A percentile compares a stretch with the other conserved stretches of the same genome.
phyloP scores from a whole-genome alignment of 148 eudicot species.

The Fallopia convolvulus region DNA sequence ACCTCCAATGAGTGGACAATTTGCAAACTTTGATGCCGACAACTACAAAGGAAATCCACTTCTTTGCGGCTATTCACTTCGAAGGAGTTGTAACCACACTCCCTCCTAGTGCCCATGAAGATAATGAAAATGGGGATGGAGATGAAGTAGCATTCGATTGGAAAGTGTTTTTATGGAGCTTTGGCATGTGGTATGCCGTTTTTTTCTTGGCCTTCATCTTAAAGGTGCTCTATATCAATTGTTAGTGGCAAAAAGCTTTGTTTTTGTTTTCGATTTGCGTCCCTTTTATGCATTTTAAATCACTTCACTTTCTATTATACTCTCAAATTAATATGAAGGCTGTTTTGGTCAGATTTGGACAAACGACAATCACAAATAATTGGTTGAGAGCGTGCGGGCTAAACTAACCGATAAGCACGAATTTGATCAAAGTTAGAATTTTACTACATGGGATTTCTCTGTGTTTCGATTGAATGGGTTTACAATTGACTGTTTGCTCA shows the following conservation, averaged over 20 bases:
- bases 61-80: conserved; percentile 5
- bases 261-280: not conserved
- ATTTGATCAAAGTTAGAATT: no score
- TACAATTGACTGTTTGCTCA: no score
- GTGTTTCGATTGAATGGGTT: no score
- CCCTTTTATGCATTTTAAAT: not conserved
- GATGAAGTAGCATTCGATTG: not conserved
- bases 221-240: not conserved
- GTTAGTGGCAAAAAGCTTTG: not conserved
- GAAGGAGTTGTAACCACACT: not conserved
- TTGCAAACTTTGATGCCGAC: not conserved
- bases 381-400: no score
- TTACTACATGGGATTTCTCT: no score
- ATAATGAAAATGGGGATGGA: not conserved
- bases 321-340: no score
- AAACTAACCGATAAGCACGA: no score
- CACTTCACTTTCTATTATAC: no score
- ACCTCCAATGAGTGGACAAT: conserved; percentile 3
- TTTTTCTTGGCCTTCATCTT: not conserved
- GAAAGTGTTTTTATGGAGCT: not conserved
- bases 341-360: no score
- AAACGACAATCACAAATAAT: no score
- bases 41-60: conserved; percentile 13
- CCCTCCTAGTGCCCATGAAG: not conserved
- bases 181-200: not conserved